These are phyloP conservation scores for Acmispon strigosus DNA, from an alignment of 306 rosid species.

Conservation along the genomic window DNA sequence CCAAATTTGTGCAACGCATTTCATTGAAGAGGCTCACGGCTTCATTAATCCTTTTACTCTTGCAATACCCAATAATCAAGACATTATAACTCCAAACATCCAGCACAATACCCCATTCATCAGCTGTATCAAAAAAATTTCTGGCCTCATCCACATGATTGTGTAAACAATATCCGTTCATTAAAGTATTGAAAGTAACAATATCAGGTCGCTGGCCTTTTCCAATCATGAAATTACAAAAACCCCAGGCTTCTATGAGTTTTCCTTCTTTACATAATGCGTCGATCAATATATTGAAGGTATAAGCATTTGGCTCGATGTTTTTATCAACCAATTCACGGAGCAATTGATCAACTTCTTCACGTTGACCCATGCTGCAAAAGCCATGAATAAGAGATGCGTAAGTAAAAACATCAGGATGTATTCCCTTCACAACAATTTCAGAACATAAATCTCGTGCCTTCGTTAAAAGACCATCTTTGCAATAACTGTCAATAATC, in stretches of 20 bases:
- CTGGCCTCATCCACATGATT: background rate
- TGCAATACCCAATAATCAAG: too few species aligned
- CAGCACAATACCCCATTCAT: background rate
- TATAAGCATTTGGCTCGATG: too few species aligned
- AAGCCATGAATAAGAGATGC: constrained; percentile 19
- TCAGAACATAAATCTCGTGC: constrained; percentile 12
- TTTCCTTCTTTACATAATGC: too few species aligned
- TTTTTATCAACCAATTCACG: background rate
- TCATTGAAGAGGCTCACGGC: too few species aligned
- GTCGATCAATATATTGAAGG: too few species aligned
- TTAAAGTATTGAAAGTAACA: constrained; percentile 13
- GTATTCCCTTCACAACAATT: constrained; percentile 9
- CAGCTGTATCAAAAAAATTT: background rate
- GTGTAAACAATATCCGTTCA: constrained; percentile 25
- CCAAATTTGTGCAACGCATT: too few species aligned
- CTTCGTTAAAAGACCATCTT: constrained; percentile 9
- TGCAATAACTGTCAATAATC: constrained; percentile 25
- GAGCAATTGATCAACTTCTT: background rate
- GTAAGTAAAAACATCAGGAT: constrained; percentile 18
- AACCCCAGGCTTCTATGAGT: too few species aligned
- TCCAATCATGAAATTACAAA: constrained; percentile 1
- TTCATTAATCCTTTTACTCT: too few species aligned
- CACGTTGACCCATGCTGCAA: background rate
- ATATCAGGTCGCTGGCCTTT: background rate
- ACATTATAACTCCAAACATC: background rate